Percentiles rank a stretch among this genome's conserved stretches.
Conservation (phyloP, 306 rosid species). For the Corylus americana region DNA sequence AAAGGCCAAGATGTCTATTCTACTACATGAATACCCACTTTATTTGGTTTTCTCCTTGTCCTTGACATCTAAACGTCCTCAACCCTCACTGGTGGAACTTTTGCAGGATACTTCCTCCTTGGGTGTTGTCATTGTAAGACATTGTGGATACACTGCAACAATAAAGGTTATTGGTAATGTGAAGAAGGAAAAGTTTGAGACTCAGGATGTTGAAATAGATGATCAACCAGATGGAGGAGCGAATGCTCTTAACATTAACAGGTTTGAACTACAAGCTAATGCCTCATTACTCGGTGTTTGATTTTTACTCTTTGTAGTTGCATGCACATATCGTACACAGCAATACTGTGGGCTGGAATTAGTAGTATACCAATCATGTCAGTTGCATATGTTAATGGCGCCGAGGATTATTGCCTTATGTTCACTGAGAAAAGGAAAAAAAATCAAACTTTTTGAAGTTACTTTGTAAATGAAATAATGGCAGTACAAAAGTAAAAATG, state of each 20-base stretch:
- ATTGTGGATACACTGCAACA: slow-evolving; percentile 85
- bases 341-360: neutral
- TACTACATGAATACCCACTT: neutral
- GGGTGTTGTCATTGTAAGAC: slow-evolving; percentile 61
- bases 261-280: slow-evolving; percentile 51
- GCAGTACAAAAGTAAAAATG: neutral
- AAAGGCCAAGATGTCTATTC: neutral
- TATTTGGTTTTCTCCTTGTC: neutral
- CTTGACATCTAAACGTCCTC: neutral
- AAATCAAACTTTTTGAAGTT: neutral
- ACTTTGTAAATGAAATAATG: neutral
- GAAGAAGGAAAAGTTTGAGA: slow-evolving; percentile 51
- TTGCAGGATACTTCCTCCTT: slow-evolving; percentile 81
- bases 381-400: neutral
- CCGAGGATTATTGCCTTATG: neutral
- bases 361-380: neutral
- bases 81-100: neutral
- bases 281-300: neutral
- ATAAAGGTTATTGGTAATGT: slow-evolving; percentile 68
- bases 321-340: slow-evolving; percentile 3
- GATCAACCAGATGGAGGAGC: slow-evolving; percentile 95
- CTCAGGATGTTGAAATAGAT: slow-evolving; percentile 61
- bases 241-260: slow-evolving; percentile 83
- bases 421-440: neutral
- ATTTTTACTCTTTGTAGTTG: slow-evolving; percentile 5